phyloP scores from a whole-genome alignment of 768 basidiomycete species.

The Lactifluus rugatus region DNA sequence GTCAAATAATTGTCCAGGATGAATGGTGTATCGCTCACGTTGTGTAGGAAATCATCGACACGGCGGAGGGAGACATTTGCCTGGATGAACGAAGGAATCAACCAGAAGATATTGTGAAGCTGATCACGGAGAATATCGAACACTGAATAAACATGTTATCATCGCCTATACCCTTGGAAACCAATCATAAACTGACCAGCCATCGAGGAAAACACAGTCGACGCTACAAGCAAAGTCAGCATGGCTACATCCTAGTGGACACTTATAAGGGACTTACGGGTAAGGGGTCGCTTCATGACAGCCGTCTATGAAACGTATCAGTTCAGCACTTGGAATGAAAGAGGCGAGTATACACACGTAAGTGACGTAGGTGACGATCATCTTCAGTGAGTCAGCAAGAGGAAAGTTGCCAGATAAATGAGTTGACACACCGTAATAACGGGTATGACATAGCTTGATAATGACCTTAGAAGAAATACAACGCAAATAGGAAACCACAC shows the following conservation, averaged over 20 bases:
- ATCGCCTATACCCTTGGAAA: not conserved
- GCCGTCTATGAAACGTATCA: conserved; percentile 21
- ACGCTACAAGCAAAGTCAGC: conserved; percentile 15
- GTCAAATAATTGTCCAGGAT: not conserved
- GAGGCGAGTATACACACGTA: conserved; percentile 19
- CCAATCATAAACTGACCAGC: conserved; percentile 9
- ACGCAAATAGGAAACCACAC: not conserved
- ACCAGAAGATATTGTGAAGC: conserved; percentile 22
- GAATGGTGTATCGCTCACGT: conserved; percentile 16
- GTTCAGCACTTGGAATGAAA: not conserved
- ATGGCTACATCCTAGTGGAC: not conserved
- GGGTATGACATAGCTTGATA: conserved; percentile 29
- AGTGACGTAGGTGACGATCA: conserved; percentile 28
- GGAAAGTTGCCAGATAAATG: not conserved
- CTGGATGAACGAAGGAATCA: conserved; percentile 22
- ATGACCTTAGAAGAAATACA: not conserved
- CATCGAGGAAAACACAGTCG: conserved; percentile 26
- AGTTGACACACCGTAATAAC: conserved; percentile 25
- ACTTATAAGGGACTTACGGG: conserved; percentile 15
- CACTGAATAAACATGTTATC: conserved; percentile 20
- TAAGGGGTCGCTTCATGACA: conserved; percentile 28
- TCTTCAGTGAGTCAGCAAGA: conserved; percentile 20
- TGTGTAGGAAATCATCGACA: conserved; percentile 31
- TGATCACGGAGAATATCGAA: conserved; percentile 34
- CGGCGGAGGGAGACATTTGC: conserved; percentile 34